These are phyloP conservation scores for Diutina pseudorugosa DNA, from an alignment of 1,139 yeast genomes.

Conservation along the genomic window DNA sequence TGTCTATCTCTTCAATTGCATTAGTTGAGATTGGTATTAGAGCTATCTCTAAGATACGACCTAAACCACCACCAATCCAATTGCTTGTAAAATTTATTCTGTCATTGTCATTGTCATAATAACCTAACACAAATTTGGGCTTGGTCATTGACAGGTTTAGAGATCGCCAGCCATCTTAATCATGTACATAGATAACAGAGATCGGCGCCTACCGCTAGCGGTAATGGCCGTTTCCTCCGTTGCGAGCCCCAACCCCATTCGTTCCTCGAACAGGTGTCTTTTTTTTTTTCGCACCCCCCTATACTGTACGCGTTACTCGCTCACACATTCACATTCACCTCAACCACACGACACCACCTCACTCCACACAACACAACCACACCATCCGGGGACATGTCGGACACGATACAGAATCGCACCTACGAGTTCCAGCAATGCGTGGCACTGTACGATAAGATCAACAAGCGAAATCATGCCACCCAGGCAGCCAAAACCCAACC, in stretches of 20 bases:
- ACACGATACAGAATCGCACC: conserved; percentile 56
- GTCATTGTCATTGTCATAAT: too few species aligned
- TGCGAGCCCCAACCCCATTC: not conserved
- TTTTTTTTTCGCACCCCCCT: not conserved
- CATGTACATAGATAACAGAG: too few species aligned
- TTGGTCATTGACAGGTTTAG: too few species aligned
- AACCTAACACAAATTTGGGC: too few species aligned
- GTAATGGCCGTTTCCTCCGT: not conserved
- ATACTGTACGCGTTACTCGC: not conserved
- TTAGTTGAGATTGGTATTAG: too few species aligned
- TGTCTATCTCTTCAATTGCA: too few species aligned
- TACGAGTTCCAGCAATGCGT: conserved; percentile 83
- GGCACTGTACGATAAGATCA: conserved; percentile 48
- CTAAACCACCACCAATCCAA: too few species aligned
- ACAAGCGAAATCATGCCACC: conserved; percentile 19
- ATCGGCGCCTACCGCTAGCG: too few species aligned
- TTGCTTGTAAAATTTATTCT: too few species aligned
- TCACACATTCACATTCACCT: not conserved
- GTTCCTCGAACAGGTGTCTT: not conserved
- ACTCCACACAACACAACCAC: not conserved
- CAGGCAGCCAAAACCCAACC: conserved; percentile 7
- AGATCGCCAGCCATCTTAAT: too few species aligned
- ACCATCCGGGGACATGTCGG: not conserved
- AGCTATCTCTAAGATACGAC: too few species aligned
- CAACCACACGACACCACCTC: not conserved